Evolutionary conservation across 1,284 basidiomycete genomes (phyloP), one percentile per base, ranked within the genome.

Genomic region (Tremellales sp.): DNA sequence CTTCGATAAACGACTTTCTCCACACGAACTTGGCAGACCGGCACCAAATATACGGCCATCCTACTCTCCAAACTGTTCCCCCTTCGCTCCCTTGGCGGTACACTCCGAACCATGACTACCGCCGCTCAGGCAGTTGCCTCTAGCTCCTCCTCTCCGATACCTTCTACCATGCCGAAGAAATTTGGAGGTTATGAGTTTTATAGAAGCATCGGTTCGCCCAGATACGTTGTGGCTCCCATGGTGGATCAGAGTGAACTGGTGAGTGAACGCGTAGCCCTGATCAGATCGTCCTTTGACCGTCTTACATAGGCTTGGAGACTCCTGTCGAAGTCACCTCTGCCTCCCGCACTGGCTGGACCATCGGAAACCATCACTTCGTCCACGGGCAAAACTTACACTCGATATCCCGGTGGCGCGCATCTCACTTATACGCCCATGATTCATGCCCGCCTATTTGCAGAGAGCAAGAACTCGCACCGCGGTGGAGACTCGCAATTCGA

Each of bases 371-470:
- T 63, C 22, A 50, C 51, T 0, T 59, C 59, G 1, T 47, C 54
- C 1, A 45, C 45, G n/a, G 51, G 47, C 10, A 42, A 39, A 32
- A 51, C 53, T 4, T 52, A 56, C 16, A 42, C 43, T 10, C 61
- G 64, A 4, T 57, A 70, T 47, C 46, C 50, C 4, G 71, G 68
- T 27, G 72, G 70, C 1, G 72, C 75, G 0, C 73, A 93, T 78
- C 78, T 97, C 5, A 80, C 83, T 9, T 98, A 97, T 68, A 92
- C 92, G 1, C 94, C 94, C 5, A 98, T 98, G 94, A 97, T 98
- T 65, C 91, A 95, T 60, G 87, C 92, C 43, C 89, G 87, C 78
- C 82, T 90, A 68, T 97, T 87, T 57, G 75, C 77, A 1, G 77
- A 81, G 25, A 63, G 76, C 13, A 72, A 53, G 37, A 51, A 53